These are phyloP conservation scores for Volvariella volvacea DNA, from an alignment of 1,284 basidiomycete species.

Conservation along the genomic window DNA sequence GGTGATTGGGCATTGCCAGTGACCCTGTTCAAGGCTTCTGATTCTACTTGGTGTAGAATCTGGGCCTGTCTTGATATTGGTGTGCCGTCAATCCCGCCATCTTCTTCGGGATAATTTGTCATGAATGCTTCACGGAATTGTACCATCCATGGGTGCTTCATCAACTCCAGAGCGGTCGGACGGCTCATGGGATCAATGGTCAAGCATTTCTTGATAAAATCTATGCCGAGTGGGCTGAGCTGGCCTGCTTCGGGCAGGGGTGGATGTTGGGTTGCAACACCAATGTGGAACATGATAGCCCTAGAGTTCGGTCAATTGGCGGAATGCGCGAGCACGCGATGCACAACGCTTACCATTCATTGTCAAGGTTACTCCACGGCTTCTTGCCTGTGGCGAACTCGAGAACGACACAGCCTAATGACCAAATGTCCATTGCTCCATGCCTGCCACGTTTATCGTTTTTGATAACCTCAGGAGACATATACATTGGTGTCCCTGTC, in stretches of 20 bases:
- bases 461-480: conserved; percentile 99
- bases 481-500: conserved; percentile 99
- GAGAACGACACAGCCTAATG: conserved; percentile 91
- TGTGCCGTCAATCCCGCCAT: too few species aligned
- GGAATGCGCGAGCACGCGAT: background rate
- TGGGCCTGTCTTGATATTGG: too few species aligned
- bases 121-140: conserved; percentile 57
- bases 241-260: conserved; percentile 90
- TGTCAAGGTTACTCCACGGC: conserved; percentile 98
- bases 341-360: conserved; percentile 89
- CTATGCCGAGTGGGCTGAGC: conserved; percentile 85
- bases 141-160: conserved; percentile 89
- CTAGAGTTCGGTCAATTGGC: conserved; percentile 29
- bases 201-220: conserved; percentile 91
- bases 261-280: conserved; percentile 94
- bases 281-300: conserved; percentile 99
- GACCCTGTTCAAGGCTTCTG: too few species aligned
- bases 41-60: too few species aligned
- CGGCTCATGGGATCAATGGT: conserved; percentile 83
- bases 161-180: conserved; percentile 81
- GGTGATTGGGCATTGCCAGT: too few species aligned
- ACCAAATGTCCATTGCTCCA: conserved; percentile 99
- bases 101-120: too few species aligned
- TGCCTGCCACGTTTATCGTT: conserved; percentile 80
- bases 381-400: conserved; percentile 96